Percentiles rank a stretch among this genome's conserved stretches.
Evolutionary conservation across 495 filamentous ascomycete species (phyloP).

Genomic region (Podospora sp.): DNA sequence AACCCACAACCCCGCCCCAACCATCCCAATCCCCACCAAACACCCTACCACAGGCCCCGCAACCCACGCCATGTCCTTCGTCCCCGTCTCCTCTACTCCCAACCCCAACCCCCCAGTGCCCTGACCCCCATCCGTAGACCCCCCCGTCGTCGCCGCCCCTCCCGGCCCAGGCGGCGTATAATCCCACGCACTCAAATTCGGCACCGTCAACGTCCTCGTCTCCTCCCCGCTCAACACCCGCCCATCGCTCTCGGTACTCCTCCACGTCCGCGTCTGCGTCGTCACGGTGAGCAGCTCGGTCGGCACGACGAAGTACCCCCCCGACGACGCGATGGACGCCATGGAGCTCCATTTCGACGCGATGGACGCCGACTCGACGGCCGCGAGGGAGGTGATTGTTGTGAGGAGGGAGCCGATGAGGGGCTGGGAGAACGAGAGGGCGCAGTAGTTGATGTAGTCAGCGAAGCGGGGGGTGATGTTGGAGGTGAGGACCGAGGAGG

Average conservation of each 20-base stretch:
- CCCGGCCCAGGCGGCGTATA: background rate
- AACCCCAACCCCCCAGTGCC: background rate
- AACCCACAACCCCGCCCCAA: background rate
- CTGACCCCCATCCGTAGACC: background rate
- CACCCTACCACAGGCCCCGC: background rate
- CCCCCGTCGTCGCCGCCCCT: background rate
- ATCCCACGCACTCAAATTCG: background rate
- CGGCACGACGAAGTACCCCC: background rate
- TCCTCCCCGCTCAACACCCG: background rate
- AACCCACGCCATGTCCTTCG: background rate
- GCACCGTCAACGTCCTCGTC: background rate
- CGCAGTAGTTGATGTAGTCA: conserved; percentile 1
- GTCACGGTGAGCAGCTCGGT: conserved; percentile 4
- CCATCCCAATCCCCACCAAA: background rate
- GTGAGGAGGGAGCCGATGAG: background rate
- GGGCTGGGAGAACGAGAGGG: background rate
- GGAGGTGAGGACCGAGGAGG: background rate
- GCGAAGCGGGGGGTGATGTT: conserved; percentile 3
- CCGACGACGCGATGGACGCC: background rate
- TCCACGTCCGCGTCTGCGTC: background rate
- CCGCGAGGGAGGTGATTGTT: background rate
- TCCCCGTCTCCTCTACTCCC: background rate
- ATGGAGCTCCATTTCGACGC: conserved; percentile 5
- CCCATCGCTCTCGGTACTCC: background rate
- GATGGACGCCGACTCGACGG: background rate